Conservation (phyloP, 352 stramenopile genomes). For the Globisporangium orthogonon region DNA sequence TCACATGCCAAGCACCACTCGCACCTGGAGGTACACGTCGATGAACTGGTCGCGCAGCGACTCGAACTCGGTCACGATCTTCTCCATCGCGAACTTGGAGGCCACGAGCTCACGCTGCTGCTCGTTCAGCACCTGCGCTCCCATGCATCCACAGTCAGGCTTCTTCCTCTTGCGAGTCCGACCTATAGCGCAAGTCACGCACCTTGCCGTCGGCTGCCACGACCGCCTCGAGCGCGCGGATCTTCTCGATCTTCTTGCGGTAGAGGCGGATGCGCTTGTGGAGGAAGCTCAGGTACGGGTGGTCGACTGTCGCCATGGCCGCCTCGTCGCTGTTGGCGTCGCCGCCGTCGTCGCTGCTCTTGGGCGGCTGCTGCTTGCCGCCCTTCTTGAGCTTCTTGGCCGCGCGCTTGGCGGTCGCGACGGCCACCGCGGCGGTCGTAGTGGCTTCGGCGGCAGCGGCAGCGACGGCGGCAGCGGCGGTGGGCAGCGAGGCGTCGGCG, state of each 20-base stretch:
- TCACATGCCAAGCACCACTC: not conserved
- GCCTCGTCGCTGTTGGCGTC: conserved; percentile 22
- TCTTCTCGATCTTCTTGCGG: conserved; percentile 87
- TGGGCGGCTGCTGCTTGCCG: not conserved
- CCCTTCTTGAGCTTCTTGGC: conserved; percentile 27
- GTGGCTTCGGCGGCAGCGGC: not conserved
- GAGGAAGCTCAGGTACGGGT: conserved; percentile 76
- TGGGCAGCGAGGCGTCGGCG: not conserved
- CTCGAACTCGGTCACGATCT: conserved; percentile 70
- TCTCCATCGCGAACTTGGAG: conserved; percentile 59
- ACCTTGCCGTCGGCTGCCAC: conserved; percentile 41
- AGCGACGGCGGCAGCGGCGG: not conserved
- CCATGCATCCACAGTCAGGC: not conserved
- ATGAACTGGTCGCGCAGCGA: conserved; percentile 75
- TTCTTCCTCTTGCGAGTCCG: no score
- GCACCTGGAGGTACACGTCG: conserved; percentile 38
- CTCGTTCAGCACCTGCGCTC: conserved; percentile 44
- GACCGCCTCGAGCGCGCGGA: conserved; percentile 51
- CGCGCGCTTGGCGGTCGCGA: conserved; percentile 16
- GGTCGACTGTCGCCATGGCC: conserved; percentile 40
- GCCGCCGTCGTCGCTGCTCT: conserved; percentile 14
- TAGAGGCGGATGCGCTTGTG: conserved; percentile 79
- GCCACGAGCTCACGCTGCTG: conserved; percentile 71
- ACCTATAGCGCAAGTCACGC: not conserved
- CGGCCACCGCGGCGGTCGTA: not conserved